Conservation (phyloP, 2,329 filamentous ascomycete genomes). For the Cryphonectria carpinicola region DNA sequence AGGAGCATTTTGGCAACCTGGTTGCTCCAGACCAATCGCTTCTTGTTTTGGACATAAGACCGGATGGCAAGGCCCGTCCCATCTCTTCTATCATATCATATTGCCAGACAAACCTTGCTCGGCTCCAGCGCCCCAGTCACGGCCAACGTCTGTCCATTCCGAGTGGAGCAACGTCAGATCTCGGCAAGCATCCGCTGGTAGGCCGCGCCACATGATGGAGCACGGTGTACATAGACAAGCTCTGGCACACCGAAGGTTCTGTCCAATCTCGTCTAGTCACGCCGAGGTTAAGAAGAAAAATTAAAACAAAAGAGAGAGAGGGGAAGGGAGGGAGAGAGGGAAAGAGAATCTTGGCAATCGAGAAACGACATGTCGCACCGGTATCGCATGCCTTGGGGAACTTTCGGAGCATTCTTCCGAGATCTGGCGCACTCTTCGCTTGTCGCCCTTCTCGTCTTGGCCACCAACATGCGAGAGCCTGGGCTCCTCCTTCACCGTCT, state of each 20-base stretch:
- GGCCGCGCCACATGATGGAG: constrained; percentile 17
- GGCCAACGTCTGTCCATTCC: constrained; percentile 23
- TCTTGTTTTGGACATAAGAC: constrained; percentile 20
- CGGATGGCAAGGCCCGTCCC: constrained; percentile 13
- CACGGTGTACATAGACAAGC: background rate
- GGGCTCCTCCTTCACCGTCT: background rate
- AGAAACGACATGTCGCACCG: constrained; percentile 4
- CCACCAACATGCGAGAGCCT: background rate
- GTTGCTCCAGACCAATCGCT: constrained; percentile 18
- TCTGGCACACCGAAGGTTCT: background rate
- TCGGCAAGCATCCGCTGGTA: constrained; percentile 28
- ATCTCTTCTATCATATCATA: constrained; percentile 7
- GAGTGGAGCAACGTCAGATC: constrained; percentile 15
- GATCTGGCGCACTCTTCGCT: background rate
- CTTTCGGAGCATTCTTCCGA: background rate
- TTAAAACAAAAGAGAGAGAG: background rate
- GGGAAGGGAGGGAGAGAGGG: background rate
- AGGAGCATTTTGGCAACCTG: constrained; percentile 18
- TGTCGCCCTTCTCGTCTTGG: background rate
- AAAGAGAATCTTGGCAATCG: background rate
- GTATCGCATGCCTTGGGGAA: background rate
- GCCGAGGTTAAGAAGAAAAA: background rate
- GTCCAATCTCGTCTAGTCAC: background rate
- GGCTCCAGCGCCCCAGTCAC: constrained; percentile 11
- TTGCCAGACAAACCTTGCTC: constrained; percentile 22